Conservation (phyloP, 2,329 filamentous ascomycete genomes). For the Plenodomus tracheiphilus region DNA sequence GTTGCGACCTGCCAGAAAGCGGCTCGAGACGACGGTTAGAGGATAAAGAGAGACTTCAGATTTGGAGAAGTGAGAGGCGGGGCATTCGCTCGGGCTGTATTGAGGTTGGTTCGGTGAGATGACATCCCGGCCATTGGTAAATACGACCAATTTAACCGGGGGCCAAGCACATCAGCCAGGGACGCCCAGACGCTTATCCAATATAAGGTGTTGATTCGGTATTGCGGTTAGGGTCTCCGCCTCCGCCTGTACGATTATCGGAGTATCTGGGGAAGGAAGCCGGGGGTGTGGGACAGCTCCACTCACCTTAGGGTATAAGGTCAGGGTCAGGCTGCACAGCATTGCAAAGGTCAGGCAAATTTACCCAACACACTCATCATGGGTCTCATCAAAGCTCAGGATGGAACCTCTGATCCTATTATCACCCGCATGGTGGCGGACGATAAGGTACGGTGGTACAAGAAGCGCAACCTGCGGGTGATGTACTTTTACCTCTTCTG, state of each 20-base stretch:
- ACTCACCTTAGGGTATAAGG: constrained; percentile 25
- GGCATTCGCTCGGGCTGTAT: constrained; percentile 9
- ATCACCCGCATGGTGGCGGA: constrained; percentile 48
- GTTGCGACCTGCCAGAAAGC: constrained; percentile 14
- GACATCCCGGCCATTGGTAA: constrained; percentile 22
- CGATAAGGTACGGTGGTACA: constrained; percentile 50
- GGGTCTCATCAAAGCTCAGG: constrained; percentile 27
- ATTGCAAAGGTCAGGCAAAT: constrained; percentile 13
- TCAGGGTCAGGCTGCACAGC: constrained; percentile 10
- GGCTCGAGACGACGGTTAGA: constrained; percentile 4
- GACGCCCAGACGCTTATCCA: constrained; percentile 29
- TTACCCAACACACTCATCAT: constrained; percentile 23
- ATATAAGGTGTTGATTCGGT: constrained; percentile 27
- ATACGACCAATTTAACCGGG: constrained; percentile 27
- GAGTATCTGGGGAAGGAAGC: constrained; percentile 29
- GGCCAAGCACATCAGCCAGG: constrained; percentile 20
- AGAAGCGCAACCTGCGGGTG: constrained; percentile 44
- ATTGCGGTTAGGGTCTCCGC: constrained; percentile 28
- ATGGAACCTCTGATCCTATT: constrained; percentile 45
- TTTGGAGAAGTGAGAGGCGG: constrained; percentile 2
- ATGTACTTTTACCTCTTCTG: constrained; percentile 46
- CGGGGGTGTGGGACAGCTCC: constrained; percentile 16
- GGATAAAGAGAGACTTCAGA: constrained; percentile 11
- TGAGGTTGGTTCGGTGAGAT: constrained; percentile 16
- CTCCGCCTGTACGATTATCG: constrained; percentile 17